A percentile compares a stretch with the other conserved stretches of the same genome.
These are phyloP conservation scores for Xylaria sp. DNA, from an alignment of 2,329 filamentous ascomycete genomes.

Conservation along the genomic window DNA sequence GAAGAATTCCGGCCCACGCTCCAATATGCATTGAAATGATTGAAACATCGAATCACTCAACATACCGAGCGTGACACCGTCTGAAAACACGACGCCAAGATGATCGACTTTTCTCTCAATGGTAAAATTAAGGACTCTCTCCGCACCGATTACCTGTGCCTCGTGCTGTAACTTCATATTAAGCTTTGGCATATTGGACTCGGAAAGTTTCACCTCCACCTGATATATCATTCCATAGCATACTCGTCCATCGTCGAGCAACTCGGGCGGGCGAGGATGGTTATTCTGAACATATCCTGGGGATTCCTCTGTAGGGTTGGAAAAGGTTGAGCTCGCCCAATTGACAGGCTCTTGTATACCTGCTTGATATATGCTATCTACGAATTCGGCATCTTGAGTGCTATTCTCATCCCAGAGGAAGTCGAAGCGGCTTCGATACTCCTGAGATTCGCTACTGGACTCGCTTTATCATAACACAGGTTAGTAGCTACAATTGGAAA, in stretches of 20 bases:
- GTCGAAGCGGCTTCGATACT: not conserved
- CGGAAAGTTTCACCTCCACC: constrained; percentile 43
- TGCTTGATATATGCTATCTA: not conserved
- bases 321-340: constrained; percentile 3
- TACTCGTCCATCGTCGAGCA: not conserved
- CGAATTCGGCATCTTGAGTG: not conserved
- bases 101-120: constrained; percentile 38
- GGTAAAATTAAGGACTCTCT: constrained; percentile 38
- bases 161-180: constrained; percentile 35
- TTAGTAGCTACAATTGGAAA: not conserved
- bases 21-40: constrained; percentile 37
- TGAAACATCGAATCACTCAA: constrained; percentile 40
- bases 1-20: constrained; percentile 25
- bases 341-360: constrained; percentile 1
- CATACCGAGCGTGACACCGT: constrained; percentile 43
- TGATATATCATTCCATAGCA: constrained; percentile 41
- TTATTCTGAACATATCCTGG: not conserved
- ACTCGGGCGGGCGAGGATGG: not conserved
- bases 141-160: constrained; percentile 7
- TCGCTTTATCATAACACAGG: constrained; percentile 4
- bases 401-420: not conserved
- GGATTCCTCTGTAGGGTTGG: not conserved
- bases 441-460: constrained; percentile 6
- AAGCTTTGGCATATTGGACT: constrained; percentile 39
- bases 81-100: constrained; percentile 41